A percentile compares a stretch with the other conserved stretches of the same genome.
phyloP scores from a whole-genome alignment of 257 asterid species.

The Lantana camara region DNA sequence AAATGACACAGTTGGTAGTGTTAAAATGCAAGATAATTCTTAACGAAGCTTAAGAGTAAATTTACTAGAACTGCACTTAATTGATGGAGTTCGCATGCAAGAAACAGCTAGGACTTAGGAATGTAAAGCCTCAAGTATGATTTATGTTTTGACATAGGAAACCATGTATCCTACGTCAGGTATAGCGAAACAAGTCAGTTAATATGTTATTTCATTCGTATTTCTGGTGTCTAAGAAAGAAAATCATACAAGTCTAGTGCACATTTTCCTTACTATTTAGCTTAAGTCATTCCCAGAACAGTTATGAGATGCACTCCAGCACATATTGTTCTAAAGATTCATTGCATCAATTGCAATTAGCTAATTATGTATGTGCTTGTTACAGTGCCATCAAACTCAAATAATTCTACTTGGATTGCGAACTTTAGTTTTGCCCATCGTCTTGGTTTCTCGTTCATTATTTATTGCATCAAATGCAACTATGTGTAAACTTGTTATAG shows the following conservation, averaged over 20 bases:
- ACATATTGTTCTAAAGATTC: not conserved
- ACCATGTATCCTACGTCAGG: too few relatives aligned
- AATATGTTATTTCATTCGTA: conserved; percentile 1
- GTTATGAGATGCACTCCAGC: too few relatives aligned
- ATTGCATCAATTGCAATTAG: conserved; percentile 1
- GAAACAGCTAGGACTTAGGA: too few relatives aligned
- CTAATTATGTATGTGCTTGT: not conserved
- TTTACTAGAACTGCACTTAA: too few relatives aligned
- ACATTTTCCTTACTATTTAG: conserved; percentile 18
- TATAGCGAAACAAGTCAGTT: not conserved
- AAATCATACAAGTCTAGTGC: not conserved
- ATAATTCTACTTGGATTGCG: not conserved
- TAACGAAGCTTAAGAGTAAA: too few relatives aligned
- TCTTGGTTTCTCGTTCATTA: not conserved
- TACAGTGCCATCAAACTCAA: not conserved
- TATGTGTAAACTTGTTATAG: not conserved
- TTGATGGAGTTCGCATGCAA: too few relatives aligned
- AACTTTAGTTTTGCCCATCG: not conserved
- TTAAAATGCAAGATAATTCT: too few relatives aligned
- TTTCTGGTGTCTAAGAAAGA: not conserved
- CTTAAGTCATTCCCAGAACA: conserved; percentile 2
- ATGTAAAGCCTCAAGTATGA: too few relatives aligned
- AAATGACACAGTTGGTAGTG: too few relatives aligned
- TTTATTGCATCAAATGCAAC: conserved; percentile 3
- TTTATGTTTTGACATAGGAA: too few relatives aligned